Conservation (phyloP, 2,329 filamentous ascomycete genomes). For the Aspergillus spinulosporus region DNA sequence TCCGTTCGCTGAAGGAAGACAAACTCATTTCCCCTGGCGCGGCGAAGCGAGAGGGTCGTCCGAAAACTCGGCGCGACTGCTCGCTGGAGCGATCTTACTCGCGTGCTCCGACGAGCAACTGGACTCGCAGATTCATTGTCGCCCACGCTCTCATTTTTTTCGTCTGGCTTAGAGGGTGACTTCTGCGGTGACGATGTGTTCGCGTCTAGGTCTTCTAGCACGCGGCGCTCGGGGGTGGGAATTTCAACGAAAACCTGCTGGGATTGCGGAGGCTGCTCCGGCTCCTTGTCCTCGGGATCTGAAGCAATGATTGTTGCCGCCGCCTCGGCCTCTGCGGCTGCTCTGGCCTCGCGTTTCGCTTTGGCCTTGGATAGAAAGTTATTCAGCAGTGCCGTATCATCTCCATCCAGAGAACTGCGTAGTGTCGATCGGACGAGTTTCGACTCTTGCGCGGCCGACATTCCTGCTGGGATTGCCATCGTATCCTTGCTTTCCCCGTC, state of each 20-base stretch:
- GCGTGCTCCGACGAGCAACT: conserved; percentile 38
- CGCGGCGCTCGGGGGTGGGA: conserved; percentile 36
- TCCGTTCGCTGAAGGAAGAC: conserved; percentile 46
- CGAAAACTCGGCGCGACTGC: conserved; percentile 31
- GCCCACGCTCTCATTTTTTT: conserved; percentile 12
- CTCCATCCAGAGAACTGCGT: conserved; percentile 39
- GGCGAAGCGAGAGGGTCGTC: conserved; percentile 44
- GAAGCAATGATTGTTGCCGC: conserved; percentile 22
- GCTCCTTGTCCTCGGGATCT: conserved; percentile 22
- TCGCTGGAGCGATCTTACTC: conserved; percentile 29
- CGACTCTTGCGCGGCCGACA: conserved; percentile 34
- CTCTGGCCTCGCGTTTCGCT: conserved; percentile 43
- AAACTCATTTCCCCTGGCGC: conserved; percentile 48
- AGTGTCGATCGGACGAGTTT: conserved; percentile 40
- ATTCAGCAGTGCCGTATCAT: conserved; percentile 42
- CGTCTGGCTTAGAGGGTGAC: conserved; percentile 32
- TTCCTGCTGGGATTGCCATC: conserved; percentile 19
- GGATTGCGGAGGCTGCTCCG: conserved; percentile 1
- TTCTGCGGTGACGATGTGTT: conserved; percentile 44
- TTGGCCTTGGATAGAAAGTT: conserved; percentile 44
- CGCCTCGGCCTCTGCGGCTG: conserved; percentile 18
- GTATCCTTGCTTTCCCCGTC: background rate
- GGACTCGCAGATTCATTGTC: conserved; percentile 29
- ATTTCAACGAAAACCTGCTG: conserved; percentile 20
- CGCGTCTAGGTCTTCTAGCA: conserved; percentile 38